phyloP scores from a whole-genome alignment of 1,139 yeast species.

The Magnusiomyces suaveolens region DNA sequence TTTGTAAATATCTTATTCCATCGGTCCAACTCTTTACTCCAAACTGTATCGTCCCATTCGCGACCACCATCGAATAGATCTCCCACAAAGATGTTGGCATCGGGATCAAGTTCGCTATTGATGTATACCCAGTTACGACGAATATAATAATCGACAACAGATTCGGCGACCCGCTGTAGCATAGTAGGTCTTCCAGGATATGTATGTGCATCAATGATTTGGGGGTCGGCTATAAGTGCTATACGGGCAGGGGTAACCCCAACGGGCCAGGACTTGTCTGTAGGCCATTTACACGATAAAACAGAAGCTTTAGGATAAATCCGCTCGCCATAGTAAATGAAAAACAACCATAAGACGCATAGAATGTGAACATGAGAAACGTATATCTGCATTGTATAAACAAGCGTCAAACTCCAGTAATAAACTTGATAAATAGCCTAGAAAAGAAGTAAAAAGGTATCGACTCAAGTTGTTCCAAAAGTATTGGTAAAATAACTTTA shows the following conservation, averaged over 20 bases:
- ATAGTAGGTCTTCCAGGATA: conserved; percentile 36
- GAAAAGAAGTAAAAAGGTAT: too few species aligned
- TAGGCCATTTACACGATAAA: conserved; percentile 49
- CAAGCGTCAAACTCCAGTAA: too few species aligned
- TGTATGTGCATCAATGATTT: conserved; percentile 70
- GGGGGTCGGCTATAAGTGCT: conserved; percentile 84
- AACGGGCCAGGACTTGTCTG: conserved; percentile 49
- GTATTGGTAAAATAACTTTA: too few species aligned
- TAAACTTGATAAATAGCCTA: too few species aligned
- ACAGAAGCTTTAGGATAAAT: conserved; percentile 43
- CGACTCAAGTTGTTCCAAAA: too few species aligned
- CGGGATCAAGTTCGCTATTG: conserved; percentile 56
- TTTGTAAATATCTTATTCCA: conserved; percentile 54
- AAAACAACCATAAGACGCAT: conserved; percentile 38
- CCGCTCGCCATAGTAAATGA: conserved; percentile 55
- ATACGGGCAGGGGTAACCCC: conserved; percentile 44
- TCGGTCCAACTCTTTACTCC: conserved; percentile 66
- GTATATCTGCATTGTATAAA: conserved; percentile 1
- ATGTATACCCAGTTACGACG: conserved; percentile 63
- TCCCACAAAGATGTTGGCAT: conserved; percentile 71
- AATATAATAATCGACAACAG: conserved; percentile 63
- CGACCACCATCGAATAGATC: conserved; percentile 94
- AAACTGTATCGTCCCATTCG: conserved; percentile 61
- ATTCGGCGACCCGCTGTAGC: conserved; percentile 30
- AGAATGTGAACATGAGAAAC: conserved; percentile 16